Evolutionary conservation across 176 grass and related monocot species (phyloP).

Genomic region (Eragrostis curvula): DNA sequence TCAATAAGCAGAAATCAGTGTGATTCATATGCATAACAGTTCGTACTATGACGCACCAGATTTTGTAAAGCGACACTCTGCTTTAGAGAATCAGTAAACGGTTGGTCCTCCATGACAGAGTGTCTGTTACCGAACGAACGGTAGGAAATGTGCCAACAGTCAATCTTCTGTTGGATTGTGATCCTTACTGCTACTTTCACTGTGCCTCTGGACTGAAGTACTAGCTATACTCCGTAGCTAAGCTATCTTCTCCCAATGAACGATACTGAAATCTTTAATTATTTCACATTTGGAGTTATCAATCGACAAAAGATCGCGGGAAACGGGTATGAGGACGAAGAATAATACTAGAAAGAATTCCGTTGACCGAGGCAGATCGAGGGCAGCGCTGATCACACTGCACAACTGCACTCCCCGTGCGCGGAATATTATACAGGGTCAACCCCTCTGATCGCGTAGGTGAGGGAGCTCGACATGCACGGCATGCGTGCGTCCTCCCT

Average conservation of each 20-base stretch:
- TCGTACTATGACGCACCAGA: neutral
- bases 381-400: constrained; percentile 28
- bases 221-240: neutral
- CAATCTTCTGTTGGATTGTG: neutral
- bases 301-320: neutral
- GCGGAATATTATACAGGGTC: constrained; percentile 46
- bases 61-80: constrained; percentile 5
- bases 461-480: constrained; percentile 25
- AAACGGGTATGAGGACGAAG: neutral
- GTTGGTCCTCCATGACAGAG: neutral
- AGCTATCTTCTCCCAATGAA: neutral
- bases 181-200: neutral
- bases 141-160: neutral
- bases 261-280: neutral
- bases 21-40: neutral
- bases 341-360: constrained; percentile 17
- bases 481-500: constrained; percentile 9
- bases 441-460: constrained; percentile 47
- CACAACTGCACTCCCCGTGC: constrained; percentile 24
- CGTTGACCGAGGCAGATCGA: constrained; percentile 50
- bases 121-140: neutral
- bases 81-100: constrained; percentile 29
- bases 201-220: neutral
- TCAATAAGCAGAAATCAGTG: no score
- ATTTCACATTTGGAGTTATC: constrained; percentile 6